These are phyloP conservation scores for Alternaria conjuncta DNA, from an alignment of 2,329 filamentous ascomycete species.

Conservation along the genomic window DNA sequence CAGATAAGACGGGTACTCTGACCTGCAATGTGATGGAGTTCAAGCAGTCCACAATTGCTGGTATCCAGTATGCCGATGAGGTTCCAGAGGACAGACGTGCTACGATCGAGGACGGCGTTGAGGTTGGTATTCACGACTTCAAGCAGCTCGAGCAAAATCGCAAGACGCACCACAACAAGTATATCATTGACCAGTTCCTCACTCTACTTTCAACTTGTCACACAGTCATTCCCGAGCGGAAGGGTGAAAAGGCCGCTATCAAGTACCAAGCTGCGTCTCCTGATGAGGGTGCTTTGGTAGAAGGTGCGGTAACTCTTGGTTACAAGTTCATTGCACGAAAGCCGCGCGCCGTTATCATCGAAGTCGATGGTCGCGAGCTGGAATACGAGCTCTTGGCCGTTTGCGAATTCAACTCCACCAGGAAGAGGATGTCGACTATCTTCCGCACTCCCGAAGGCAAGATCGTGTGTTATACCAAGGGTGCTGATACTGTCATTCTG, in stretches of 20 bases:
- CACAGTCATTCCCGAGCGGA: constrained; percentile 92
- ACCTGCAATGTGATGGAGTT: constrained; percentile 99
- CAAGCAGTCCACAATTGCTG: constrained; percentile 89
- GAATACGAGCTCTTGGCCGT: constrained; percentile 94
- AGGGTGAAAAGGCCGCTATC: constrained; percentile 80
- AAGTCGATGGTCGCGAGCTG: constrained; percentile 70
- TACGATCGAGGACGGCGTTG: constrained; percentile 76
- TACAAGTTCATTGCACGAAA: constrained; percentile 92
- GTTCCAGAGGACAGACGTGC: constrained; percentile 89
- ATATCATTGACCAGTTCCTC: constrained; percentile 83
- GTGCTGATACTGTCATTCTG: constrained; percentile 95
- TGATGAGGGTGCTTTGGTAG: constrained; percentile 94
- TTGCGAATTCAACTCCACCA: constrained; percentile 98
- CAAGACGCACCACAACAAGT: constrained; percentile 62
- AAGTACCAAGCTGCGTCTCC: constrained; percentile 98
- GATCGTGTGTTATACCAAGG: constrained; percentile 92
- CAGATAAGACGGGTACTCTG: constrained; percentile 94
- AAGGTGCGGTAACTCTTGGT: constrained; percentile 83
- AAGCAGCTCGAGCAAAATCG: constrained; percentile 75
- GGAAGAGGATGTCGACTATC: constrained; percentile 97
- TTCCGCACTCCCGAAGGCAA: constrained; percentile 96
- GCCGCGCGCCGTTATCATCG: constrained; percentile 84
- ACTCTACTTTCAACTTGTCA: constrained; percentile 88
- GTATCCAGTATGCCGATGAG: constrained; percentile 91
- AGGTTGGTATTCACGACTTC: constrained; percentile 85